Evolutionary conservation across 2,329 filamentous ascomycete species (phyloP).

Genomic region (Sarocladium brachiariae): DNA sequence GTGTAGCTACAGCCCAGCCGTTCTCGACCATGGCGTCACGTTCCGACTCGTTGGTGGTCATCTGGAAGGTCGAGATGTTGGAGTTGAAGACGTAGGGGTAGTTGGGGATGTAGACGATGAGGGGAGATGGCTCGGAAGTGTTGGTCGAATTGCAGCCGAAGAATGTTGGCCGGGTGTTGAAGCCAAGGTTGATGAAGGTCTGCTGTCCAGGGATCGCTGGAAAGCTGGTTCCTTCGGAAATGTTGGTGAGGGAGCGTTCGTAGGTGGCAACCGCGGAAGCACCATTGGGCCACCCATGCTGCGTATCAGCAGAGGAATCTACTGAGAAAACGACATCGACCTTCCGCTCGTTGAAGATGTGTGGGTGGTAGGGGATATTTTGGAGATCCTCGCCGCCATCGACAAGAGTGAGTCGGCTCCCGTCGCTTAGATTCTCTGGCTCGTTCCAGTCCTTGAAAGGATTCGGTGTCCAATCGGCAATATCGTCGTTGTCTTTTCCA

Average conservation of each 20-base stretch:
- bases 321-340: conserved; percentile 59
- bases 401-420: conserved; percentile 61
- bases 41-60: conserved; percentile 54
- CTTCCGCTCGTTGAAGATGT: conserved; percentile 37
- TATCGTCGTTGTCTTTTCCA: conserved; percentile 61
- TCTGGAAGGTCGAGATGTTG: conserved; percentile 74
- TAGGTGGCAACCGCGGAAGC: conserved; percentile 52
- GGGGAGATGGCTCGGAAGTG: conserved; percentile 49
- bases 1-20: conserved; percentile 76
- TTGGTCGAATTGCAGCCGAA: conserved; percentile 56
- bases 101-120: conserved; percentile 78
- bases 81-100: conserved; percentile 68
- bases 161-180: conserved; percentile 55
- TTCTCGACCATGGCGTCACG: conserved; percentile 81
- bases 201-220: conserved; percentile 48
- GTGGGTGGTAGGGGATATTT: conserved; percentile 71
- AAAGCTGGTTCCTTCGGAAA: conserved; percentile 49
- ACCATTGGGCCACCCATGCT: conserved; percentile 53
- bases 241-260: conserved; percentile 39
- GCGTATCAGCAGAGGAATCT: conserved; percentile 57
- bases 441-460: conserved; percentile 48
- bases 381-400: conserved; percentile 76
- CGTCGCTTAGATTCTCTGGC: conserved; percentile 32
- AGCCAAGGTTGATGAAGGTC: conserved; percentile 50
- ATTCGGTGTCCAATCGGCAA: conserved; percentile 63